phyloP scores from a whole-genome alignment of 768 basidiomycete species.

The Leccinum boreale region DNA sequence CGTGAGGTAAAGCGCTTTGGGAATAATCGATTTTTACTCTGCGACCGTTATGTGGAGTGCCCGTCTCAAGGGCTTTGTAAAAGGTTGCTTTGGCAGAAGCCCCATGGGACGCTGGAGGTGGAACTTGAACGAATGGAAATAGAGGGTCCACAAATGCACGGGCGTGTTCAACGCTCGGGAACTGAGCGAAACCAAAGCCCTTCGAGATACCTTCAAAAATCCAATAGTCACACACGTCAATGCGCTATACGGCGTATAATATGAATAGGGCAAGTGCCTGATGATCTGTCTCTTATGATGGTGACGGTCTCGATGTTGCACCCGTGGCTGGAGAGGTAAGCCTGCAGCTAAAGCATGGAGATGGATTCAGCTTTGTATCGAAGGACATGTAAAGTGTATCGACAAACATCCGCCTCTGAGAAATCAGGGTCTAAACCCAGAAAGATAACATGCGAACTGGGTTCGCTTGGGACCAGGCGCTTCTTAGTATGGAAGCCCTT shows the following conservation, averaged over 20 bases:
- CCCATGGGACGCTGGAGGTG: conserved; percentile 87
- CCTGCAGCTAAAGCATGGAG: conserved; percentile 61
- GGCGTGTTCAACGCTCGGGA: conserved; percentile 80
- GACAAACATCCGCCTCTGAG: conserved; percentile 88
- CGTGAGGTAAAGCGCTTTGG: conserved; percentile 73
- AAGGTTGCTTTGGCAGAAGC: conserved; percentile 70
- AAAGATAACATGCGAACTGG: conserved; percentile 92
- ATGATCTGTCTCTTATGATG: conserved; percentile 93
- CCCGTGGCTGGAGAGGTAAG: conserved; percentile 67
- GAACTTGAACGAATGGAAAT: conserved; percentile 89
- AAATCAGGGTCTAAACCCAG: conserved; percentile 91
- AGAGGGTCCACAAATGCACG: conserved; percentile 87
- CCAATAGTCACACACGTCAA: conserved; percentile 69
- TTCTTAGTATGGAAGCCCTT: conserved; percentile 57
- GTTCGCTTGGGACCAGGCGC: conserved; percentile 78
- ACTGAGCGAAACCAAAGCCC: conserved; percentile 97
- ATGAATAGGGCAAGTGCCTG: conserved; percentile 89
- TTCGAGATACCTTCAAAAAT: conserved; percentile 86
- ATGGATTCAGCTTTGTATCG: conserved; percentile 36
- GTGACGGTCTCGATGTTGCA: conserved; percentile 85
- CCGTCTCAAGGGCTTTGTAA: conserved; percentile 72
- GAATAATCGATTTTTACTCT: conserved; percentile 96
- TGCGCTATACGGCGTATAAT: conserved; percentile 61
- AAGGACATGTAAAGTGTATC: conserved; percentile 33
- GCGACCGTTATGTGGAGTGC: conserved; percentile 70